Base-by-base conservation (phyloP, 2,329 filamentous ascomycete genomes). In the Colletotrichum neosansevieriae region DNA sequence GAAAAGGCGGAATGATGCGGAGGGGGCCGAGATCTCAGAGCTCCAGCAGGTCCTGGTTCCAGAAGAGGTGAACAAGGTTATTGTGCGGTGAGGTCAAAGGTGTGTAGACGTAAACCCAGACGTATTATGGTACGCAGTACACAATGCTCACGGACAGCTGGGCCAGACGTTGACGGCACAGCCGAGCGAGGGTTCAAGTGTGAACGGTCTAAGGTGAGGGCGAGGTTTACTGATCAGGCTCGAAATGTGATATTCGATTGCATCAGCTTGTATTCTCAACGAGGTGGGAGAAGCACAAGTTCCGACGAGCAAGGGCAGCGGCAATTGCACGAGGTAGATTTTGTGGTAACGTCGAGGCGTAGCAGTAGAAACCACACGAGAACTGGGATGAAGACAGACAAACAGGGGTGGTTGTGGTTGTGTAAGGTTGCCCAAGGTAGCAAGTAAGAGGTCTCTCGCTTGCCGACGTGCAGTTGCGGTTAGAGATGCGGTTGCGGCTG, bases 11-110 rank as follows among this genome's bases (percentile, higher is more conserved):
- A 17, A 53, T 58, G 49, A 50, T 53, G 60, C 53, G 53, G 60
- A 64, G 60, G 32, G 64, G 59, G 44, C 51, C 64, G 64, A 63
- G 64, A 67, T 67, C 51, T 67, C 51, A 32, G 51, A 58, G 60
- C 60, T 67, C 47, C 65, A 58, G 40, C 60, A 67, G 38, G 60
- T 45, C 47, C 53, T 32, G 40, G 54, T 58, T 34, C 49, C 61
- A 51, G n/a, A 53, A 58, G 38, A 38, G 45, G 24, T 49, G 29
- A 47, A 36, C 54, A 58, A 68, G 65, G 60, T 64, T 68, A 47
- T 64, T 45, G 59, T 32, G 45, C 32, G 53, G 60, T 42, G 45
- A 15, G 49, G 38, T 40, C 7, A 15, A 21, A 17, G 32, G 40
- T 45, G 61, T 50, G 42, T 58, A 44, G 32, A 58, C 53, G 44